These are phyloP conservation scores for Cyclocybe aegerita DNA, from an alignment of 768 basidiomycete genomes.

Conservation along the genomic window DNA sequence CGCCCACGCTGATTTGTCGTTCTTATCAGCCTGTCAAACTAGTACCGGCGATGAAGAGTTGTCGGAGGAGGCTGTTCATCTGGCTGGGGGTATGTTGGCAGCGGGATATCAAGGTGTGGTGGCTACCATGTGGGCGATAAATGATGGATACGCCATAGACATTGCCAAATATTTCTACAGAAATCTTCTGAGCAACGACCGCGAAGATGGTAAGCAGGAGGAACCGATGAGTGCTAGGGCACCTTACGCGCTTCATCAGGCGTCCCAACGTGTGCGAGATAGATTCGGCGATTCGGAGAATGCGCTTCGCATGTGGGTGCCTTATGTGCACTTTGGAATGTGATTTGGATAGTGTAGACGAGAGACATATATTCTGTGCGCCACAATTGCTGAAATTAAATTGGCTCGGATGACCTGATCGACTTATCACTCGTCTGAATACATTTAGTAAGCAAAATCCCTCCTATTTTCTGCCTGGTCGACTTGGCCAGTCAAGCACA, in stretches of 20 bases:
- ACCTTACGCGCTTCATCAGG: not conserved
- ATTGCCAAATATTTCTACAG: conserved; percentile 26
- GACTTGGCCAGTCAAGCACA: too few relatives aligned
- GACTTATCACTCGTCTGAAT: too few relatives aligned
- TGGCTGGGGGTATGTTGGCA: conserved; percentile 33
- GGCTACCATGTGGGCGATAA: conserved; percentile 37
- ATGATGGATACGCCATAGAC: conserved; percentile 25
- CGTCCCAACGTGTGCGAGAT: not conserved
- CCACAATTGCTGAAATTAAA: too few relatives aligned
- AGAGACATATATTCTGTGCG: too few relatives aligned
- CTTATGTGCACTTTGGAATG: conserved; percentile 9
- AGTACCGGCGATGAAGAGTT: conserved; percentile 23
- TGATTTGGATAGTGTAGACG: not conserved
- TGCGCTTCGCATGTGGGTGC: conserved; percentile 2
- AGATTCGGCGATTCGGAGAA: conserved; percentile 3
- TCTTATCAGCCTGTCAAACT: conserved; percentile 39
- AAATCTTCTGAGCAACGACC: conserved; percentile 5
- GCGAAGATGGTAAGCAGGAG: not conserved
- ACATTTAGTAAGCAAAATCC: too few relatives aligned
- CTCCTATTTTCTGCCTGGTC: too few relatives aligned
- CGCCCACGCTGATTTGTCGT: conserved; percentile 26
- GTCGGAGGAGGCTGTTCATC: conserved; percentile 31
- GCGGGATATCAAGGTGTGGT: conserved; percentile 25
- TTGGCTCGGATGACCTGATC: too few relatives aligned
- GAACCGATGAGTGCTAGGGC: not conserved